Evolutionary conservation across 2,329 filamentous ascomycete species (phyloP).

Genomic region (Colletotrichum eremochloae): DNA sequence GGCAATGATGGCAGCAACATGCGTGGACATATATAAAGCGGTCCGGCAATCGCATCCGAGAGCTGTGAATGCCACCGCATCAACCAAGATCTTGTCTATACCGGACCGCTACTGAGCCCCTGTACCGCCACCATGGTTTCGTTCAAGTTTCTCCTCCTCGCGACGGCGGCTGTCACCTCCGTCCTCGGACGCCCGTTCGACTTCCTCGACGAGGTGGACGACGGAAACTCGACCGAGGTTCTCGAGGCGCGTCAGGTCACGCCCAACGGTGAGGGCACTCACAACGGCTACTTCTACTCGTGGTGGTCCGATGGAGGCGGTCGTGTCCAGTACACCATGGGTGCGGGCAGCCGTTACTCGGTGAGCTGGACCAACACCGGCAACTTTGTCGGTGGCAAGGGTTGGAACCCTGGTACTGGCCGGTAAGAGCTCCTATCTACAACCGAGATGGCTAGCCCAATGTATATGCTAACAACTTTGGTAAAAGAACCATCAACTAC

Average conservation of each 20-base stretch:
- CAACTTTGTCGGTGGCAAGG: conserved; percentile 70
- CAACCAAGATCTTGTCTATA: neutral
- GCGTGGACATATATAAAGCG: neutral
- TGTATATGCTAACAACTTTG: neutral
- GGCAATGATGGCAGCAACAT: neutral
- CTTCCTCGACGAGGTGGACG: conserved; percentile 5
- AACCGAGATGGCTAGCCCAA: neutral
- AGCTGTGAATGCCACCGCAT: neutral
- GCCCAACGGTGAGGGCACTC: conserved; percentile 47
- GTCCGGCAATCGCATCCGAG: neutral
- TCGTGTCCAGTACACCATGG: conserved; percentile 59
- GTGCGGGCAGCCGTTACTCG: conserved; percentile 57
- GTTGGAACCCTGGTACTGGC: conserved; percentile 65
- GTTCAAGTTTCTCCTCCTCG: conserved; percentile 9
- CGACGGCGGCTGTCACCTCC: conserved; percentile 10
- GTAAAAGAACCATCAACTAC: conserved; percentile 44
- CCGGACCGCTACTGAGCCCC: neutral
- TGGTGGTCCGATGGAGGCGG: conserved; percentile 59
- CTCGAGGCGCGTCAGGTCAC: conserved; percentile 39
- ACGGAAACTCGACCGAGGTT: conserved; percentile 15
- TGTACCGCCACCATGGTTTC: conserved; percentile 9
- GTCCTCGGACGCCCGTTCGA: conserved; percentile 22
- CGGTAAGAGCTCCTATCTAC: conserved; percentile 44
- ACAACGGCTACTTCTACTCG: conserved; percentile 60
- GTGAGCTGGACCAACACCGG: conserved; percentile 60